Percentiles rank a stretch among this genome's conserved stretches.
Evolutionary conservation across 2,329 filamentous ascomycete genomes (phyloP).

Genomic region (Chaetomiaceae sp.): DNA sequence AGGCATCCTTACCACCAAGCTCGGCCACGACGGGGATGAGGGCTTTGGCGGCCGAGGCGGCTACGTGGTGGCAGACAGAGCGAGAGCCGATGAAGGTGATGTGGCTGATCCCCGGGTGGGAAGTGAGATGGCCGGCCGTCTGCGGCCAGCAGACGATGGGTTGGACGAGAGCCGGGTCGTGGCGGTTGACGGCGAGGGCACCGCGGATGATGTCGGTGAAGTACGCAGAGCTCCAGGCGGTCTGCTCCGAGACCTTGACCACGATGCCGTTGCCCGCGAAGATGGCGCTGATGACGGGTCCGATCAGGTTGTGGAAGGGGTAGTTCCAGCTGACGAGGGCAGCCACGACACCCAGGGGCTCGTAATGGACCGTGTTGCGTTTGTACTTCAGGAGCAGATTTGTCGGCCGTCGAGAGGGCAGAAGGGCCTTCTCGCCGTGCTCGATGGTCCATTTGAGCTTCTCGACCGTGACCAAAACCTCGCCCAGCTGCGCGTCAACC

Average conservation of each 20-base stretch:
- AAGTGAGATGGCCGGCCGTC: constrained; percentile 74
- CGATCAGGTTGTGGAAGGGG: constrained; percentile 90
- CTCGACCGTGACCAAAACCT: constrained; percentile 89
- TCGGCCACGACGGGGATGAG: constrained; percentile 89
- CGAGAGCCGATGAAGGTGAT: constrained; percentile 95
- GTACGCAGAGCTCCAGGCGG: constrained; percentile 84
- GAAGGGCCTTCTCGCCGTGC: constrained; percentile 79
- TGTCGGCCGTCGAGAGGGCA: constrained; percentile 68
- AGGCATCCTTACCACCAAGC: constrained; percentile 91
- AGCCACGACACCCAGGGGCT: constrained; percentile 87
- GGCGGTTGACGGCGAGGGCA: constrained; percentile 76
- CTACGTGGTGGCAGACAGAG: constrained; percentile 81
- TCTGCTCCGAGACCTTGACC: constrained; percentile 92
- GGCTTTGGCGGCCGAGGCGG: constrained; percentile 74
- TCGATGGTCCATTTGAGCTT: constrained; percentile 91
- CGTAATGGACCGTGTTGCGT: constrained; percentile 81
- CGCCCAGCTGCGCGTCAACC: constrained; percentile 87
- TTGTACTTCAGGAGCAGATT: constrained; percentile 96
- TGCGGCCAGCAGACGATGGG: constrained; percentile 83
- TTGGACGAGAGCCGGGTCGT: constrained; percentile 78
- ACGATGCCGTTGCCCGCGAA: constrained; percentile 90
- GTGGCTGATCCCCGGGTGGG: constrained; percentile 77
- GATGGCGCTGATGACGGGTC: constrained; percentile 82
- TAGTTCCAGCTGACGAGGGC: constrained; percentile 98
- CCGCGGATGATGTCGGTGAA: constrained; percentile 74